Evolutionary conservation across 805 yeast genomes (phyloP).

Genomic region (Nadsonia fulvescens): DNA sequence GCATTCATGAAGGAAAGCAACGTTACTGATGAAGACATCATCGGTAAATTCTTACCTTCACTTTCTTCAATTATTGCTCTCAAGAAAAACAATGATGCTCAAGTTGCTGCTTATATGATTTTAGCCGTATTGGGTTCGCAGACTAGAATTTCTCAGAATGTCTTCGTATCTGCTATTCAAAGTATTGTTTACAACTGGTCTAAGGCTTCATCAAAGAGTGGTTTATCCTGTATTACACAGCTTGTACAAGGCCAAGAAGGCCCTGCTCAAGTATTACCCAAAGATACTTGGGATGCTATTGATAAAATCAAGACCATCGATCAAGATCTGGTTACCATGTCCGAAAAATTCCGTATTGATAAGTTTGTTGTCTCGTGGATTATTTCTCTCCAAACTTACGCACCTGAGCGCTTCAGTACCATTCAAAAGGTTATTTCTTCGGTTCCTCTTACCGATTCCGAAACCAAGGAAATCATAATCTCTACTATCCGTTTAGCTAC

Average conservation of each 20-base stretch:
- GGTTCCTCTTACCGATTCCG: slow-evolving; percentile 7
- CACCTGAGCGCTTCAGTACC: slow-evolving; percentile 16
- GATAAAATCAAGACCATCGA: slow-evolving; percentile 11
- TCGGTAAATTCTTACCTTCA: slow-evolving; percentile 18
- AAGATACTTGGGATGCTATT: slow-evolving; percentile 7
- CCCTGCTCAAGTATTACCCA: slow-evolving; percentile 5
- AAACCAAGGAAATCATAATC: slow-evolving; percentile 7
- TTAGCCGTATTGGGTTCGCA: slow-evolving; percentile 63
- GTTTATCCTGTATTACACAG: slow-evolving; percentile 19
- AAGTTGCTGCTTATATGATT: slow-evolving; percentile 69
- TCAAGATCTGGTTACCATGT: slow-evolving; percentile 12
- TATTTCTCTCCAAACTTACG: slow-evolving; percentile 27
- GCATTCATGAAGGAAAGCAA: slow-evolving; percentile 36
- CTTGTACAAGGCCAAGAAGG: slow-evolving; percentile 13
- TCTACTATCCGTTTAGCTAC: slow-evolving; percentile 3
- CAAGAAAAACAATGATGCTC: slow-evolving; percentile 32
- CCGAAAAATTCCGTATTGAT: slow-evolving; percentile 18
- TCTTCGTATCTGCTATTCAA: slow-evolving; percentile 42
- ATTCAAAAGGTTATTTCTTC: slow-evolving; percentile 8
- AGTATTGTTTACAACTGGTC: slow-evolving; percentile 34
- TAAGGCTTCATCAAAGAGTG: slow-evolving; percentile 14
- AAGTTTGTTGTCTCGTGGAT: slow-evolving; percentile 24
- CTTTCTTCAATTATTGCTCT: slow-evolving; percentile 17
- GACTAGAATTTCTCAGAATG: slow-evolving; percentile 36
- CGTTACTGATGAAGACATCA: slow-evolving; percentile 18